These are phyloP conservation scores for Rugonectria rugulosa DNA, from an alignment of 2,329 filamentous ascomycete genomes.

Conservation along the genomic window DNA sequence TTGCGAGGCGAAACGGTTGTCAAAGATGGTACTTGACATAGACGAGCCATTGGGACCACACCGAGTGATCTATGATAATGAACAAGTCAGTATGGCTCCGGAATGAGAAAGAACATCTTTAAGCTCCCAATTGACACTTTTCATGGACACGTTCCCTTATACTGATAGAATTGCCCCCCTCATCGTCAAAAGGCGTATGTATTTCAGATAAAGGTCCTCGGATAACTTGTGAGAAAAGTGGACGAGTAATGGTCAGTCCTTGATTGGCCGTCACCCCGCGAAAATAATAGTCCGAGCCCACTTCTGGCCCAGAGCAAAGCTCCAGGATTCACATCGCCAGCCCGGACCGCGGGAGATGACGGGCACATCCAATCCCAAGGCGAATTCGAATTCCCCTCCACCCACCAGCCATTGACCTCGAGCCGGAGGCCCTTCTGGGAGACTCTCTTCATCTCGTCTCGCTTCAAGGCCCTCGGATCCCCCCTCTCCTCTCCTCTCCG, in stretches of 20 bases:
- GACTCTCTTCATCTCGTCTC: conserved; percentile 39
- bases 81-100: too few species aligned
- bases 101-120: too few species aligned
- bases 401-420: conserved; percentile 46
- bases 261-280: conserved; percentile 43
- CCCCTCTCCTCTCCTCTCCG: conserved; percentile 35
- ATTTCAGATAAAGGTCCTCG: conserved; percentile 17
- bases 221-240: conserved; percentile 27
- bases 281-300: conserved; percentile 45
- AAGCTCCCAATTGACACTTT: conserved; percentile 3
- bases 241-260: conserved; percentile 38
- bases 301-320: conserved; percentile 39
- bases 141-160: neutral
- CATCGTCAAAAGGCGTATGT: neutral
- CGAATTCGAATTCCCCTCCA: conserved; percentile 43
- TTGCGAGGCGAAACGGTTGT: too few species aligned
- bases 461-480: conserved; percentile 35
- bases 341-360: conserved; percentile 42
- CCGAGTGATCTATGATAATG: too few species aligned
- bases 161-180: neutral
- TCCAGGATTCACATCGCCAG: conserved; percentile 42
- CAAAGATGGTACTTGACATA: too few species aligned
- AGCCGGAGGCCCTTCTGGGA: conserved; percentile 46
- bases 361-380: conserved; percentile 42
- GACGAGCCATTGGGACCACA: too few species aligned